Percentiles rank a stretch among this genome's conserved stretches.
Conservation (phyloP, 2,329 filamentous ascomycete genomes). For the Xylaria hypoxylon region DNA sequence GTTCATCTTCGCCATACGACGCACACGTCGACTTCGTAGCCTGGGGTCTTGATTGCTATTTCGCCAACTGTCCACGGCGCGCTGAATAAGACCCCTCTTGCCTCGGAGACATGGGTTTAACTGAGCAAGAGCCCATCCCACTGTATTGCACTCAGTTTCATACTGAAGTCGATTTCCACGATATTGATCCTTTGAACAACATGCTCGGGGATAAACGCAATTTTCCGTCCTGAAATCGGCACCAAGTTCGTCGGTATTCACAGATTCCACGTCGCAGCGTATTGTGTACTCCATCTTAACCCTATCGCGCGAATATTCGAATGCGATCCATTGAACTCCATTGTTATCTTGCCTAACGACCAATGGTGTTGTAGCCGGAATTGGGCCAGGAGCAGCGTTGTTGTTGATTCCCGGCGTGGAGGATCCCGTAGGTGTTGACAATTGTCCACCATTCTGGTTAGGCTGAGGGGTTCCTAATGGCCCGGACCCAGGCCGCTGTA, state of each 20-base stretch:
- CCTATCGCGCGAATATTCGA: constrained; percentile 95
- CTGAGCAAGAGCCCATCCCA: constrained; percentile 98
- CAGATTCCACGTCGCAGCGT: constrained; percentile 95
- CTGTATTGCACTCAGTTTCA: constrained; percentile 98
- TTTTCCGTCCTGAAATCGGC: constrained; percentile 97
- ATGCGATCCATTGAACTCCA: constrained; percentile 98
- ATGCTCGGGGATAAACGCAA: constrained; percentile 96
- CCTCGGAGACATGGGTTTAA: constrained; percentile 90
- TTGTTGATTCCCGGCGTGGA: constrained; percentile 74
- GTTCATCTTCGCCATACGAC: constrained; percentile 96
- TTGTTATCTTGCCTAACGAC: constrained; percentile 96
- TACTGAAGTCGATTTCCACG: constrained; percentile 95
- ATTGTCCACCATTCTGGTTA: constrained; percentile 58
- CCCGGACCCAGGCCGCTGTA: constrained; percentile 68
- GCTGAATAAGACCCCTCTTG: constrained; percentile 94
- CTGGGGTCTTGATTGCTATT: constrained; percentile 98
- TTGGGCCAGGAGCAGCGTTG: constrained; percentile 93
- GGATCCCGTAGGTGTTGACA: constrained; percentile 60
- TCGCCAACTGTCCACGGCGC: constrained; percentile 97
- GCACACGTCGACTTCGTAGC: constrained; percentile 88
- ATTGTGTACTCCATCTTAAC: constrained; percentile 99
- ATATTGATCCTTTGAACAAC: constrained; percentile 95
- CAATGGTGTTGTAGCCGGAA: constrained; percentile 93
- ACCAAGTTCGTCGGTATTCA: constrained; percentile 86
- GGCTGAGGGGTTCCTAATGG: constrained; percentile 60